A percentile compares a stretch with the other conserved stretches of the same genome.
phyloP scores from a whole-genome alignment of 2,329 filamentous ascomycete species.

The Pseudocercospora crystallina region DNA sequence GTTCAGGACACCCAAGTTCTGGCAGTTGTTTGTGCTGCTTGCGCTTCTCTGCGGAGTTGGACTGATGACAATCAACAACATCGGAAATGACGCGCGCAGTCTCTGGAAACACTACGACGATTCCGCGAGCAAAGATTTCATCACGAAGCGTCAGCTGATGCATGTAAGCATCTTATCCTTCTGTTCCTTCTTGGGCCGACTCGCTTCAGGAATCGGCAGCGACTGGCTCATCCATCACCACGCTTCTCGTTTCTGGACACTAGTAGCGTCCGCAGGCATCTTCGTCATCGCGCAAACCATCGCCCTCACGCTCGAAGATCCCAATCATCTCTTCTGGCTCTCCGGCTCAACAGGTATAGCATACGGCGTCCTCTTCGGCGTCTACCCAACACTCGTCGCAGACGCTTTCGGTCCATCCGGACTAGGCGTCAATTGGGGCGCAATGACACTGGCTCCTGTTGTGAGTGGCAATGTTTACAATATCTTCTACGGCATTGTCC shows the following conservation, averaged over 20 bases:
- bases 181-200: conserved; percentile 78
- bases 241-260: conserved; percentile 86
- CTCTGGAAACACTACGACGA: conserved; percentile 86
- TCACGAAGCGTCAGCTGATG: conserved; percentile 79
- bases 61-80: conserved; percentile 99
- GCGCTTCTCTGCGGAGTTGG: conserved; percentile 89
- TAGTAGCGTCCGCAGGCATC: conserved; percentile 72
- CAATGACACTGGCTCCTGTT: conserved; percentile 87
- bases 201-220: conserved; percentile 76
- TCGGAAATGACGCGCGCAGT: conserved; percentile 81
- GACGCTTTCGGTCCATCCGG: conserved; percentile 90
- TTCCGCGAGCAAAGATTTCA: conserved; percentile 68
- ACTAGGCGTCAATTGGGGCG: conserved; percentile 92
- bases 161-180: conserved; percentile 94
- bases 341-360: conserved; percentile 82
- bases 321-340: conserved; percentile 72
- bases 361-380: conserved; percentile 92
- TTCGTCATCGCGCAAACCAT: conserved; percentile 78
- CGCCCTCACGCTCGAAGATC: conserved; percentile 73
- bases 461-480: conserved; percentile 91
- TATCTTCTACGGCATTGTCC: conserved; percentile 79
- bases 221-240: conserved; percentile 82
- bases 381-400: conserved; percentile 81
- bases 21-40: conserved; percentile 86
- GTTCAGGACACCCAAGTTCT: conserved; percentile 74